phyloP scores from a whole-genome alignment of 1,284 basidiomycete genomes.

The Cerioporus squamosus region DNA sequence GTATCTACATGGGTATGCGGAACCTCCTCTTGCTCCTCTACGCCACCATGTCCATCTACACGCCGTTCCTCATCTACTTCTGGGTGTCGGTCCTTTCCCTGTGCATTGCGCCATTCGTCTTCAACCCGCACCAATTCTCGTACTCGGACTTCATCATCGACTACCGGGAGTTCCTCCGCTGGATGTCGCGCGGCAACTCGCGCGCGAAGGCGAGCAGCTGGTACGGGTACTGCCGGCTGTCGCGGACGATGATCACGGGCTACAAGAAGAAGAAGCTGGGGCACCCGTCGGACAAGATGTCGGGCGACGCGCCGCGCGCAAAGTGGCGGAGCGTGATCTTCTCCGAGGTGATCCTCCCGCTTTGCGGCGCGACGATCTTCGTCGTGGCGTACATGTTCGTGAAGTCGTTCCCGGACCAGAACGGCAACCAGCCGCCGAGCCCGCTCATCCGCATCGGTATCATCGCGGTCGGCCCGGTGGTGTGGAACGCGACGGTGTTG shows the following conservation, averaged over 20 bases:
- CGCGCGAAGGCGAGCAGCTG: conserved; percentile 95
- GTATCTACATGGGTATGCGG: conserved; percentile 96
- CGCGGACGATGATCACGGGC: conserved; percentile 94
- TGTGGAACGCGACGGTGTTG: conserved; percentile 94
- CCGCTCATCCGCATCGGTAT: conserved; percentile 91
- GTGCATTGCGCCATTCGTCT: conserved; percentile 93
- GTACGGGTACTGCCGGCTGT: conserved; percentile 97
- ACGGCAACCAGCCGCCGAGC: conserved; percentile 68
- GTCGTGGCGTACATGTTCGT: conserved; percentile 90
- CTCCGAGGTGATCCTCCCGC: conserved; percentile 86
- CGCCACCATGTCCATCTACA: conserved; percentile 89
- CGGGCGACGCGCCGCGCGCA: conserved; percentile 90
- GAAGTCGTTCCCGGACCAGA: conserved; percentile 80
- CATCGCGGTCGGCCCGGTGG: conserved; percentile 92
- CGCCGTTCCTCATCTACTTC: conserved; percentile 95
- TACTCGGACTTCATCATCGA: conserved; percentile 96
- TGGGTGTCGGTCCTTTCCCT: conserved; percentile 93
- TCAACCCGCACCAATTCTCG: conserved; percentile 98
- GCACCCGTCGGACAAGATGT: conserved; percentile 94
- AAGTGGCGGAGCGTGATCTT: conserved; percentile 86
- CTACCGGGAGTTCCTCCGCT: conserved; percentile 94
- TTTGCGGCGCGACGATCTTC: conserved; percentile 79
- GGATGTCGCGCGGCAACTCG: conserved; percentile 98
- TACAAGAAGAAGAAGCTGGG: conserved; percentile 99
- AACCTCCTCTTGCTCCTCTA: conserved; percentile 90